Evolutionary conservation across 495 filamentous ascomycete genomes (phyloP).

Genomic region (Trichoderma orchidacearum): DNA sequence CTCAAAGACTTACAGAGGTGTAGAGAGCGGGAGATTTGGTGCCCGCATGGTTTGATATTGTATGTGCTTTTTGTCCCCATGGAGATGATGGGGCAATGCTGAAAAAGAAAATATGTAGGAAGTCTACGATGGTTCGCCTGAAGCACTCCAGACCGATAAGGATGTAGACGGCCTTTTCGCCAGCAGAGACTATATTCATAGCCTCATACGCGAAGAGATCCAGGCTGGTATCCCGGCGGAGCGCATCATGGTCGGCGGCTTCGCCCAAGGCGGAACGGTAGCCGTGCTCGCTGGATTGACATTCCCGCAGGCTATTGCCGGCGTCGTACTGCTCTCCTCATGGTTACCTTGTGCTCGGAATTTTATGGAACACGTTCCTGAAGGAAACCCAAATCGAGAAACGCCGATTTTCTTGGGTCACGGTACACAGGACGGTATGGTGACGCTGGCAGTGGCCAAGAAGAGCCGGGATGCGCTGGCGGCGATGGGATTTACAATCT

Average conservation of each 20-base stretch:
- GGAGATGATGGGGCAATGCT: neutral
- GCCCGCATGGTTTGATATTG: constrained; percentile 80
- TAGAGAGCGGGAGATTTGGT: constrained; percentile 48
- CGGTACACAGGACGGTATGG: constrained; percentile 52
- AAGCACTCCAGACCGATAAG: constrained; percentile 29
- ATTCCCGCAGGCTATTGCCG: constrained; percentile 52
- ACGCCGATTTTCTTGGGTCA: constrained; percentile 78
- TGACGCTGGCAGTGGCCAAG: constrained; percentile 49
- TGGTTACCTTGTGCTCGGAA: constrained; percentile 60
- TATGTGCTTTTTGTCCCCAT: constrained; percentile 22
- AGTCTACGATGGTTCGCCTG: constrained; percentile 26
- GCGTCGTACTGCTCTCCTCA: constrained; percentile 68
- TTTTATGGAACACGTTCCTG: constrained; percentile 44
- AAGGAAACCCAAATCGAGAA: constrained; percentile 48
- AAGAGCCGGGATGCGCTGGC: constrained; percentile 44
- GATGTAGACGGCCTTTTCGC: constrained; percentile 64
- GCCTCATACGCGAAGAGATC: constrained; percentile 61
- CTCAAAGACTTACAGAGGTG: neutral
- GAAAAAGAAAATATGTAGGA: constrained; percentile 5
- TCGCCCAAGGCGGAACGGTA: constrained; percentile 33
- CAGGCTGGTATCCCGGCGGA: constrained; percentile 61
- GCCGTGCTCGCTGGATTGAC: constrained; percentile 50
- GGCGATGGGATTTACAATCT: constrained; percentile 48
- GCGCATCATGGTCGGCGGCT: constrained; percentile 64
- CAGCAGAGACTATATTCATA: constrained; percentile 57